These are phyloP conservation scores for Rhynchospora pubera DNA, from an alignment of 176 grass and related monocot species.

Conservation along the genomic window DNA sequence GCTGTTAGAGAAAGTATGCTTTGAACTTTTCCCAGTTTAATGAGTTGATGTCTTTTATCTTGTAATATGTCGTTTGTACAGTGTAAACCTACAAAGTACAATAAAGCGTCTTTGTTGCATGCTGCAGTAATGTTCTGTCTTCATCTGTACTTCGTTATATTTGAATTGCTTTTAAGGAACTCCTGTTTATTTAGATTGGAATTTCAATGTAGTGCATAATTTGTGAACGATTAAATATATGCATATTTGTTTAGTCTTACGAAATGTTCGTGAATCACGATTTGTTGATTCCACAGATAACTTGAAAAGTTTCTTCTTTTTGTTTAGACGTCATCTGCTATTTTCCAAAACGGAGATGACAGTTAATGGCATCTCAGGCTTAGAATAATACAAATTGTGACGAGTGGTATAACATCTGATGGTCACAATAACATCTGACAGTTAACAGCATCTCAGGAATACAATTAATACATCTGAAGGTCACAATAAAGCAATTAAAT, in stretches of 20 bases:
- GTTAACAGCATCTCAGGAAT: too few species aligned
- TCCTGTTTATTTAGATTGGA: neutral
- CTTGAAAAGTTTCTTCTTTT: neutral
- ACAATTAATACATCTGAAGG: too few species aligned
- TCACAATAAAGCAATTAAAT: too few species aligned
- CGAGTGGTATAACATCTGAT: too few species aligned
- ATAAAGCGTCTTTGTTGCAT: neutral
- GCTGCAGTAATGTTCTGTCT: neutral
- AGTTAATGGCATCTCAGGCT: too few species aligned
- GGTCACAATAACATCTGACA: too few species aligned
- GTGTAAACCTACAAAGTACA: neutral
- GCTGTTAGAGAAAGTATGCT: slow-evolving; percentile 11
- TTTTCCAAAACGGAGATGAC: too few species aligned
- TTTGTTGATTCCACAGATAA: neutral
- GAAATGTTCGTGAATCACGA: neutral
- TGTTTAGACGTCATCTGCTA: neutral
- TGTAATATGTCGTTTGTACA: neutral
- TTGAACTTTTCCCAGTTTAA: neutral
- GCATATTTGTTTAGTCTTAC: neutral
- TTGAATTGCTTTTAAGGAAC: neutral
- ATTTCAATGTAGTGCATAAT: neutral
- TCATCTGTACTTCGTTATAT: neutral
- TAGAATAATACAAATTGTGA: too few species aligned
- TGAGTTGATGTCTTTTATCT: neutral
- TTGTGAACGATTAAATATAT: neutral